phyloP scores from a whole-genome alignment of 2,329 filamentous ascomycete species.

The Teratosphaeria gauchensis region DNA sequence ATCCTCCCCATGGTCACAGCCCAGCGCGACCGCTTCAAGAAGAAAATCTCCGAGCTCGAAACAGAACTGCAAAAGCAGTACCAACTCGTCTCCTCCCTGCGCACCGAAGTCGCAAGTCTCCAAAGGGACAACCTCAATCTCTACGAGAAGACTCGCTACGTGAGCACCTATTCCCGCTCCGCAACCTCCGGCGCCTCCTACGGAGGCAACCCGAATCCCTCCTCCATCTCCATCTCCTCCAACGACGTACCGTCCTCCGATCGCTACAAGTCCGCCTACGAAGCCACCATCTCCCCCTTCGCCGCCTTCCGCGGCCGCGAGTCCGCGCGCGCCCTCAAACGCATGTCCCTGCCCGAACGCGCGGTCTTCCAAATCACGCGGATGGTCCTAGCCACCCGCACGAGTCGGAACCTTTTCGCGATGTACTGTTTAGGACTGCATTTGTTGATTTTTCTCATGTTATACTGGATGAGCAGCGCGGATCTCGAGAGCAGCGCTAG shows the following conservation, averaged over 20 bases:
- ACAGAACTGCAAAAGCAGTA: conserved; percentile 80
- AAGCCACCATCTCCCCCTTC: conserved; percentile 91
- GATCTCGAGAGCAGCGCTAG: conserved; percentile 55
- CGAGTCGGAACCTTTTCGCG: conserved; percentile 88
- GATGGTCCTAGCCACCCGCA: conserved; percentile 80
- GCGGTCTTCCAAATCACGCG: conserved; percentile 84
- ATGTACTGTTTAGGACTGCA: conserved; percentile 85
- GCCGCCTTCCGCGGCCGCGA: conserved; percentile 92
- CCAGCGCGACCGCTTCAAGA: conserved; percentile 95
- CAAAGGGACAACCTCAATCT: conserved; percentile 94
- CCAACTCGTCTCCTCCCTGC: conserved; percentile 69
- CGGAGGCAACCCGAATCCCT: conserved; percentile 59
- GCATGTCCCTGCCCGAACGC: conserved; percentile 86
- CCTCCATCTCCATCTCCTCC: conserved; percentile 54
- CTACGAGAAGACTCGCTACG: conserved; percentile 95
- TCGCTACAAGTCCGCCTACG: conserved; percentile 84
- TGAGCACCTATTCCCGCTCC: conserved; percentile 80
- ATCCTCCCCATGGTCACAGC: conserved; percentile 98
- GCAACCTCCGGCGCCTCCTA: conserved; percentile 53
- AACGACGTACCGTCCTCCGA: too few relatives aligned
- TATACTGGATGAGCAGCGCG: conserved; percentile 71
- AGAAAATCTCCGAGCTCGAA: conserved; percentile 85
- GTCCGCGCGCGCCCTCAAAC: conserved; percentile 77
- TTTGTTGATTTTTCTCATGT: conserved; percentile 71
- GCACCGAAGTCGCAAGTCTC: conserved; percentile 81